Evolutionary conservation across 768 basidiomycete species (phyloP), one percentile per base, ranked within the genome.

Genomic region (Boletus tomentosulus): DNA sequence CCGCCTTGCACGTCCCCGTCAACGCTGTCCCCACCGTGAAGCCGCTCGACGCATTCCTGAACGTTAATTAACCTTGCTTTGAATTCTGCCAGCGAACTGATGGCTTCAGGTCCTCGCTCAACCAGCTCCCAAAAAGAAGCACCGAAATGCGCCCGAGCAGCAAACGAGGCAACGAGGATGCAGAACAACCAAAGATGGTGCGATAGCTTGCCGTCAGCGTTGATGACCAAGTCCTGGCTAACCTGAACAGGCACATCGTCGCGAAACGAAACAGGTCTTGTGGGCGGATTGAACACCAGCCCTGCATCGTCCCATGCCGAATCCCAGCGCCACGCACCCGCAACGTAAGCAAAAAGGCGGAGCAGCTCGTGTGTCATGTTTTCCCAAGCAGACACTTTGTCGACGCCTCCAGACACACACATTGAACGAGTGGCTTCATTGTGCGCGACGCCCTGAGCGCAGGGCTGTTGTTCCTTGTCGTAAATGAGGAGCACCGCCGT

Each of bases 121-220:
- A 58, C 49, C 57, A 61, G 12, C 42, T 50, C 59, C 38, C 39
- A 41, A 53, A 69, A 51, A 46, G 54, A 57, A 50, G 60, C 9
- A n/a, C 37, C 43, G 2, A 48, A 57, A 22, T 51, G 54, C 39
- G 57, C 19, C 58, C 47, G 53, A 38, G 48, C 48, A 46, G 57
- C 56, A 48, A 61, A 61, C 48, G 59, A 24, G 30, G 64, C 66
- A 49, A 62, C 51, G 19, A 78, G 61, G 35, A 71, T 61, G 57
- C 75, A 73, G 46, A 75, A 62, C 10, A 77, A 53, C 83, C 83
- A 84, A 5, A 85, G 69, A 33, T 68, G 67, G 56, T 75, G 73
- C 1, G 81, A 80, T 41, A 82, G 61, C 57, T 69, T 76, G 3
- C 80, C 82, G 58, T 84, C 83, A 15, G 71, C 70, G 58, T 83